Evolutionary conservation across 371 early-diverging fungal species (phyloP), one percentile per base, ranked within the genome.

Genomic region (Mycotypha africana): DNA sequence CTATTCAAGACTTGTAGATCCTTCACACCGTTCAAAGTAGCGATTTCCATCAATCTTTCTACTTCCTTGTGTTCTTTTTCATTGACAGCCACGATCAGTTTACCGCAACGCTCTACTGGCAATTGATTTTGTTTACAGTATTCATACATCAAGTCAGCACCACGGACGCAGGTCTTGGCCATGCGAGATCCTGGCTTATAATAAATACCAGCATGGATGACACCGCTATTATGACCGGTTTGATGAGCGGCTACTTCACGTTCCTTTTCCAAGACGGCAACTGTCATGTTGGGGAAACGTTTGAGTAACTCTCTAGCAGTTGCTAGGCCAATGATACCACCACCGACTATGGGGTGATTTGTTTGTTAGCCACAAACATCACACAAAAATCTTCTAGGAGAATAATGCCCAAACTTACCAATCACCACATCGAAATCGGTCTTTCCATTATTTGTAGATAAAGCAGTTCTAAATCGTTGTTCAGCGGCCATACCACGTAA

Each of bases 201-300:
- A 38, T 68, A 68, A 22, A 72, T 53, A 43, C 72, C 72, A 28
- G 68, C 65, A 46, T 72, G 72, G 24, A 67, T 72, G 17, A 71
- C 72, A 47, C 74, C 74, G 32, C 65, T 64, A 45, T 73, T 73
- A 35, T 73, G 74, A 20, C 74, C 74, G 2, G 74, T 65, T 41
- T 73, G 74, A 53, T 73, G 74, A 33, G 67, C 65, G 43, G 74
- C 69, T 2, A 73, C 74, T 42, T 73, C 74, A 30, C 67, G 59
- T 38, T 73, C 74, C 45, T 73, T 73, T 40, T 73, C 74, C 32
- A 73, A 44, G 2, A 73, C 70, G 24, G 70, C 69, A 2, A 73
- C 63, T 0, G 74, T 73, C 70, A 69, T 73, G 6, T 56, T 45
- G 5, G 74, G 67, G 33, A 62, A 73, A 12, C 74, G 62, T 21